A percentile compares a stretch with the other conserved stretches of the same genome.
These are phyloP conservation scores for Xylaria curta DNA, from an alignment of 495 filamentous ascomycete species.

Conservation along the genomic window DNA sequence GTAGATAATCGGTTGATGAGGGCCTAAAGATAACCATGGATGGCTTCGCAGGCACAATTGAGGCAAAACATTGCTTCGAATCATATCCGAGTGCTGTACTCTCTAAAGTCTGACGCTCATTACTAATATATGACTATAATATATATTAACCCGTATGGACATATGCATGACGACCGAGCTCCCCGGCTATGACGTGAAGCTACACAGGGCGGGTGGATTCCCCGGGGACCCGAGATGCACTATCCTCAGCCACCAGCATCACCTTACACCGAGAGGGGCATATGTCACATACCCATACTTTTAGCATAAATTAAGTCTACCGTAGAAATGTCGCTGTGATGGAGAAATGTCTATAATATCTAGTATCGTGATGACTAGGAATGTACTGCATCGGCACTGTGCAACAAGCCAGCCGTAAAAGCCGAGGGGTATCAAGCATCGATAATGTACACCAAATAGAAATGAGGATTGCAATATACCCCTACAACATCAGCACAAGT, in stretches of 20 bases:
- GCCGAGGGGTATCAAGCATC: slow-evolving; percentile 11
- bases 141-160: not conserved
- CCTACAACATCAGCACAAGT: not conserved
- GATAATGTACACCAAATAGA: slow-evolving; percentile 1
- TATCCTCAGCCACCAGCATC: not conserved
- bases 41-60: not conserved
- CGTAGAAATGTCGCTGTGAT: not conserved
- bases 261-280: slow-evolving; percentile 4
- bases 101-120: not conserved
- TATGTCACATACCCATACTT: not conserved
- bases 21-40: not conserved
- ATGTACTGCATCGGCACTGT: not conserved
- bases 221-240: not conserved
- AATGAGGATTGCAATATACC: not conserved
- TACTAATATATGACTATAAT: not conserved
- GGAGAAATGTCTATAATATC: not conserved
- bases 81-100: not conserved
- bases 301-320: not conserved
- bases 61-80: not conserved
- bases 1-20: not conserved
- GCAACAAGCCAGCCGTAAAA: not conserved
- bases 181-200: slow-evolving; percentile 6
- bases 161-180: slow-evolving; percentile 7
- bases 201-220: slow-evolving; percentile 5
- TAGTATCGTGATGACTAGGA: not conserved